Evolutionary conservation across 2,329 filamentous ascomycete genomes (phyloP).

Genomic region (Venturia aucupariae): DNA sequence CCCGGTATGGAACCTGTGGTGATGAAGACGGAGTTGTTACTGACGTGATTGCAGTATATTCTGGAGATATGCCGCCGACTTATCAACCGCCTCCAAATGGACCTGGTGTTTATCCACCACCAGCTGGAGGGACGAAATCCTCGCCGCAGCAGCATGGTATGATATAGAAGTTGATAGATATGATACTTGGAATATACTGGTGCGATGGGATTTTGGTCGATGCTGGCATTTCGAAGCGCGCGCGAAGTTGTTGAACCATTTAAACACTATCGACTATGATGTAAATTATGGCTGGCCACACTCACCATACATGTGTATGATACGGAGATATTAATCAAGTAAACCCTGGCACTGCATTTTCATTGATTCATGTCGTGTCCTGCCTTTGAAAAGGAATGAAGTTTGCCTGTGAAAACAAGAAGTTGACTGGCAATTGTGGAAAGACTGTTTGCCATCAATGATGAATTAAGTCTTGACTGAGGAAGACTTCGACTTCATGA

Average conservation of each 20-base stretch:
- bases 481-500: no score
- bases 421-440: no score
- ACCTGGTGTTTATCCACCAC: constrained; percentile 16
- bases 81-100: constrained; percentile 15
- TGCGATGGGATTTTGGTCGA: neutral
- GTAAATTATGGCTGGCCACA: neutral
- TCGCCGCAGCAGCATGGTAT: constrained; percentile 21
- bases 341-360: neutral
- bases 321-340: neutral
- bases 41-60: constrained; percentile 19
- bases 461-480: no score
- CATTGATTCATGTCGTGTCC: no score
- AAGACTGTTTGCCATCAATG: no score
- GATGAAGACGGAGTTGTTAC: neutral
- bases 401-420: no score
- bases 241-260: neutral
- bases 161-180: neutral
- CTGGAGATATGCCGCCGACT: constrained; percentile 26
- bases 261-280: neutral
- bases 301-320: neutral
- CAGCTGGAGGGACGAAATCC: constrained; percentile 23
- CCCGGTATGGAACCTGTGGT: neutral
- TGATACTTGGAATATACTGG: neutral
- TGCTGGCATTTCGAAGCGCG: neutral
- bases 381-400: no score